Conservation (phyloP, 1,284 basidiomycete genomes). For the Cutaneotrichosporon dermatis region DNA sequence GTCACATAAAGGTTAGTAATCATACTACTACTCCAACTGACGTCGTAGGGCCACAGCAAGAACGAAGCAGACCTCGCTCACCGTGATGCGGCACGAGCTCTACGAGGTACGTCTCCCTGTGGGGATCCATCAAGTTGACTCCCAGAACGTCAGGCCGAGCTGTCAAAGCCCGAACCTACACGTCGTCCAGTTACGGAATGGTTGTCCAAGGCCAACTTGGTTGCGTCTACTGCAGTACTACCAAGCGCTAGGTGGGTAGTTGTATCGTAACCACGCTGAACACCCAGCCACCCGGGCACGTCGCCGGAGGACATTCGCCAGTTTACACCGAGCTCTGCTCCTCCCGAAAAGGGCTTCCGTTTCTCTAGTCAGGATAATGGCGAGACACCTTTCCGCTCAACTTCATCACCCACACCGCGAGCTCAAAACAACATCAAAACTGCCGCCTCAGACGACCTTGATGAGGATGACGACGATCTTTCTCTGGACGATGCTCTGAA, state of each 20-base stretch:
- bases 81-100: slow-evolving; percentile 29
- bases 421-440: not conserved
- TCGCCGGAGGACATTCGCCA: slow-evolving; percentile 28
- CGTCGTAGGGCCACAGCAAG: slow-evolving; percentile 30
- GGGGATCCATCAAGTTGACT: not conserved
- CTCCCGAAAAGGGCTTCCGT: not conserved
- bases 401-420: slow-evolving; percentile 19
- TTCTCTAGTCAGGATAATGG: too few relatives aligned
- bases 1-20: not conserved
- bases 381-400: not conserved
- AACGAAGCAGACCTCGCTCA: slow-evolving; percentile 26
- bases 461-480: slow-evolving; percentile 13
- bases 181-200: slow-evolving; percentile 27
- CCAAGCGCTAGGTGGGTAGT: not conserved
- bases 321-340: slow-evolving; percentile 31
- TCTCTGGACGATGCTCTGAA: not conserved
- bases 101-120: slow-evolving; percentile 19
- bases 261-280: too few relatives aligned
- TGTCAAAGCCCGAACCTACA: slow-evolving; percentile 18
- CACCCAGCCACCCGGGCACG: not conserved
- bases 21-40: not conserved
- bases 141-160: slow-evolving; percentile 22
- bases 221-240: not conserved
- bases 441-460: slow-evolving; percentile 14
- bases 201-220: slow-evolving; percentile 17